Evolutionary conservation across 805 yeast genomes (phyloP).

Genomic region (Yarrowia osloensis): DNA sequence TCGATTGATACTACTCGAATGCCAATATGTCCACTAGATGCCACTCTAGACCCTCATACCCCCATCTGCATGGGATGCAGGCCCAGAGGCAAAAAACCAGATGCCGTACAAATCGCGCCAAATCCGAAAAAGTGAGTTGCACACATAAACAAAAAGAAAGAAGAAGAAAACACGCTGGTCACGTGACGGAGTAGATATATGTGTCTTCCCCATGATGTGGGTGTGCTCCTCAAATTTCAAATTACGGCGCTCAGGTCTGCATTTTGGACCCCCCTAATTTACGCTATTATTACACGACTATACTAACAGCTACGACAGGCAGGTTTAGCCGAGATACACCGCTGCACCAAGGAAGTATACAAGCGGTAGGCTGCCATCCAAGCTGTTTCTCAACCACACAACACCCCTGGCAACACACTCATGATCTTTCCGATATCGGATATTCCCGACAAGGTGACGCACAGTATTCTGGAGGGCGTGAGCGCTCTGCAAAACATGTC

Average conservation of each 20-base stretch:
- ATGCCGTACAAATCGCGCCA: conserved; percentile 25
- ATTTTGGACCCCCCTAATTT: not conserved
- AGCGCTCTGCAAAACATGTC: conserved; percentile 23
- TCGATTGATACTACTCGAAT: not conserved
- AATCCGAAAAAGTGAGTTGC: conserved; percentile 8
- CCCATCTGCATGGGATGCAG: not conserved
- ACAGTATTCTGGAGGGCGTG: conserved; percentile 6
- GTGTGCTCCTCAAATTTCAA: not conserved
- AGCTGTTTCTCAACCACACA: not conserved
- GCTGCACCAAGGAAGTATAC: not conserved
- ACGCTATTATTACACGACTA: not conserved
- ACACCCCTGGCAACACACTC: not conserved
- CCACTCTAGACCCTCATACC: not conserved
- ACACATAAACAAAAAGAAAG: not conserved
- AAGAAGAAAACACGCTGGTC: not conserved
- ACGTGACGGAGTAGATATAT: not conserved
- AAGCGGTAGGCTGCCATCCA: not conserved
- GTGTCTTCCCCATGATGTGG: not conserved
- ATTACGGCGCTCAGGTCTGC: not conserved
- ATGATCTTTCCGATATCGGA: conserved; percentile 1
- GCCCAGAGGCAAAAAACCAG: conserved; percentile 1
- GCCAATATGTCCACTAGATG: not conserved
- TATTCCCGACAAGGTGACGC: conserved; percentile 9
- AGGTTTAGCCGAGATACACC: conserved; percentile 7
- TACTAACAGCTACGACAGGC: not conserved